Percentiles rank a stretch among this genome's conserved stretches.
phyloP scores from a whole-genome alignment of 1,139 yeast species.

The Taphrina flavorubra region DNA sequence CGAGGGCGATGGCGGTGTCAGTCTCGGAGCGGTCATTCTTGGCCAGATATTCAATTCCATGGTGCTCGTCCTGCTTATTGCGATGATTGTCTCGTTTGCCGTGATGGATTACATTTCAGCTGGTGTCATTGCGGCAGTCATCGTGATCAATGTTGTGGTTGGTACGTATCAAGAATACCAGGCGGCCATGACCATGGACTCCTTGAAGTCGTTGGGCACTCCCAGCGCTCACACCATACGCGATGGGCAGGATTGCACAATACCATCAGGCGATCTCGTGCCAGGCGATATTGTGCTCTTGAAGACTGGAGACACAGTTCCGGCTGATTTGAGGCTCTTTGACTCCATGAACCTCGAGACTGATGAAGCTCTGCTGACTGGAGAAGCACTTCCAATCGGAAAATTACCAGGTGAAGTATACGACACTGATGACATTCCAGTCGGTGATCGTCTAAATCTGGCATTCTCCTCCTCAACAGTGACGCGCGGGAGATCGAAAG shows the following conservation, averaged over 20 bases:
- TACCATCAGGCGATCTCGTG: slow-evolving; percentile 72
- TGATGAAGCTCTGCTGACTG: slow-evolving; percentile 80
- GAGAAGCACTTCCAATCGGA: slow-evolving; percentile 77
- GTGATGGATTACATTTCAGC: slow-evolving; percentile 82
- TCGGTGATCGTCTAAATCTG: slow-evolving; percentile 78
- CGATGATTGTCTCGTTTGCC: slow-evolving; percentile 77
- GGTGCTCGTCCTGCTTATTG: slow-evolving; percentile 73
- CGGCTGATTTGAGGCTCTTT: slow-evolving; percentile 72
- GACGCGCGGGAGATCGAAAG: slow-evolving; percentile 77
- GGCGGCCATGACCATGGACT: slow-evolving; percentile 83
- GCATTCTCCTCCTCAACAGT: slow-evolving; percentile 74
- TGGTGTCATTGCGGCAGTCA: slow-evolving; percentile 78
- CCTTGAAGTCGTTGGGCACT: slow-evolving; percentile 69
- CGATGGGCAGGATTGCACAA: slow-evolving; percentile 63
- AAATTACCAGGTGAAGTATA: slow-evolving; percentile 60
- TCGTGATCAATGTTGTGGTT: slow-evolving; percentile 67
- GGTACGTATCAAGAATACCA: slow-evolving; percentile 74
- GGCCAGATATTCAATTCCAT: slow-evolving; percentile 81
- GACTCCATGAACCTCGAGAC: slow-evolving; percentile 73
- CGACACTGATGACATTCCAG: slow-evolving; percentile 59
- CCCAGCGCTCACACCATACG: slow-evolving; percentile 76
- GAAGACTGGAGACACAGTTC: slow-evolving; percentile 77
- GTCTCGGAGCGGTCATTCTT: slow-evolving; percentile 63
- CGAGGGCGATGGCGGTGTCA: slow-evolving; percentile 66
- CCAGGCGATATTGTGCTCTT: slow-evolving; percentile 76